A percentile compares a stretch with the other conserved stretches of the same genome.
Conservation (phyloP, 305 asterid genomes). For the Plantago coronopus region DNA sequence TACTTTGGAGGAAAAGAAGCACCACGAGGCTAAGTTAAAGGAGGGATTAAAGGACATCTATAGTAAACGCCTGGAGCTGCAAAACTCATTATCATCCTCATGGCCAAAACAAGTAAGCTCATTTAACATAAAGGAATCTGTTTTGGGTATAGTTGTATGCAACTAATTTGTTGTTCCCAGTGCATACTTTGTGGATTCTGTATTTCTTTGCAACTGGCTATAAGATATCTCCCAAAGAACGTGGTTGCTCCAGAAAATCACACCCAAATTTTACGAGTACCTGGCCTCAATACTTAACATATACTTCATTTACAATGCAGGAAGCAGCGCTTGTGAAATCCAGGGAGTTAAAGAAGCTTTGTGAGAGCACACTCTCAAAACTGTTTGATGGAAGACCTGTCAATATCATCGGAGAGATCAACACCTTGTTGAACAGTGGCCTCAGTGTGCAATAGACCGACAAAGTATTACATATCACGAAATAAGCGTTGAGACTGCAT, state of each 20-base stretch:
- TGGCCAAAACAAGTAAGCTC: slow-evolving; percentile 96
- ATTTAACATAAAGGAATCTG: not conserved
- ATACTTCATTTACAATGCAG: slow-evolving; percentile 39
- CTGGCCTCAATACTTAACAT: not conserved
- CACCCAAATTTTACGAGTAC: not conserved
- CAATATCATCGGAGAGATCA: slow-evolving; percentile 84
- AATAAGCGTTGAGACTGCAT: too few relatives aligned
- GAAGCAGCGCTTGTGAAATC: slow-evolving; percentile 76
- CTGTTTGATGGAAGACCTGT: slow-evolving; percentile 92
- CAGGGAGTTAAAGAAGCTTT: slow-evolving; percentile 80
- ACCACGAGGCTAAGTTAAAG: slow-evolving; percentile 72
- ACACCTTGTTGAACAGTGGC: slow-evolving; percentile 60
- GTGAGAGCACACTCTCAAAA: slow-evolving; percentile 70
- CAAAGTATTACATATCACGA: not conserved
- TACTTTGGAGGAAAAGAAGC: slow-evolving; percentile 92
- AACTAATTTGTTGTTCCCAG: not conserved
- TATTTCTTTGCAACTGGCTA: too few relatives aligned
- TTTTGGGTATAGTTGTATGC: not conserved
- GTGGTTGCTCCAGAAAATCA: not conserved
- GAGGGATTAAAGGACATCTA: slow-evolving; percentile 77
- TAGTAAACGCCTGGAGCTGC: slow-evolving; percentile 78
- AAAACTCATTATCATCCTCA: slow-evolving; percentile 79
- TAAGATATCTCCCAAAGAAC: too few relatives aligned
- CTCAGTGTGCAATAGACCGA: slow-evolving; percentile 24
- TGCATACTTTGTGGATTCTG: not conserved